These are phyloP conservation scores for Pseudopyrenochaeta lycopersici DNA, from an alignment of 2,329 filamentous ascomycete species.

Conservation along the genomic window DNA sequence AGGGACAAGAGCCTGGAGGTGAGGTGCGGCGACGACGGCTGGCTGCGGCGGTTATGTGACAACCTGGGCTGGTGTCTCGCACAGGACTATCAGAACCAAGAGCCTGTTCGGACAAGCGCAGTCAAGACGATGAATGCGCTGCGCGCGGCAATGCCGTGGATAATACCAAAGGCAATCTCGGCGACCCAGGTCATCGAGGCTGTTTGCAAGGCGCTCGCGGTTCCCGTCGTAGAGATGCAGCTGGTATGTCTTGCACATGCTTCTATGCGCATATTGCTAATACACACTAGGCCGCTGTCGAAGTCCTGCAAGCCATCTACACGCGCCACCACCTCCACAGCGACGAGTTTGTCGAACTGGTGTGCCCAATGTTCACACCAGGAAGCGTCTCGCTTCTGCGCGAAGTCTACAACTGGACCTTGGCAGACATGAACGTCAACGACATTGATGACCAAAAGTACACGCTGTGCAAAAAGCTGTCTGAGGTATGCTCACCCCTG, in stretches of 20 bases:
- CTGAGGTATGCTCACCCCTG: constrained; percentile 70
- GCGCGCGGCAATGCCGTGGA: constrained; percentile 84
- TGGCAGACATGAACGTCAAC: constrained; percentile 78
- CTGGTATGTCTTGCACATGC: constrained; percentile 29
- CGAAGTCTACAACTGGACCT: constrained; percentile 80
- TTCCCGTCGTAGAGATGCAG: constrained; percentile 46
- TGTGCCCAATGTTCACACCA: constrained; percentile 80
- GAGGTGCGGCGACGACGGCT: constrained; percentile 83
- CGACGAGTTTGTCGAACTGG: constrained; percentile 79
- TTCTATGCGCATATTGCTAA: constrained; percentile 20
- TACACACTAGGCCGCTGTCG: constrained; percentile 65
- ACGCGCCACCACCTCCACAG: constrained; percentile 76
- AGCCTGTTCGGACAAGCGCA: constrained; percentile 74
- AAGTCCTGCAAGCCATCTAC: constrained; percentile 85
- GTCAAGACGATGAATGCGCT: constrained; percentile 81
- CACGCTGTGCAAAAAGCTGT: constrained; percentile 89
- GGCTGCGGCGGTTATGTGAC: constrained; percentile 79
- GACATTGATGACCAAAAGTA: constrained; percentile 94
- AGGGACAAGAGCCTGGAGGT: constrained; percentile 74
- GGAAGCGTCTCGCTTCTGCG: constrained; percentile 75
- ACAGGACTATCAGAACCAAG: constrained; percentile 70
- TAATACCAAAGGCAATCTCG: constrained; percentile 82
- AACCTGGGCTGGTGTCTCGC: constrained; percentile 78
- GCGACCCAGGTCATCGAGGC: constrained; percentile 55
- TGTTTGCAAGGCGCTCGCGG: constrained; percentile 51